Evolutionary conservation across 2,329 filamentous ascomycete species (phyloP).

Genomic region (Penicillium fuscoglaucum): DNA sequence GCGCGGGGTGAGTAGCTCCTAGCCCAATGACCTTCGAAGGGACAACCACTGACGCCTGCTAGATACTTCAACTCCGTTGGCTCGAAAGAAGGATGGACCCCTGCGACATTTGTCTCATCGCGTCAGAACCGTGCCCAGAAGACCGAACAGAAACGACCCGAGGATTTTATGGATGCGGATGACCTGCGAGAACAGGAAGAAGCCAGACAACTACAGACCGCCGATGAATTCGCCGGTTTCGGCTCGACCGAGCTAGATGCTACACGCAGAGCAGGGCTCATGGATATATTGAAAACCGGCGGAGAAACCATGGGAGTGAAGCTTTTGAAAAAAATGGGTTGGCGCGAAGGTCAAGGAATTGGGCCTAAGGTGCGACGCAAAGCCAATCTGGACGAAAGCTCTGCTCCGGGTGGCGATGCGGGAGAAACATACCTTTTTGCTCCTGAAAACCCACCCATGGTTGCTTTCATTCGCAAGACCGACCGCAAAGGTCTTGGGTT

Average conservation of each 20-base stretch:
- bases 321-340: constrained; percentile 88
- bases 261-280: constrained; percentile 56
- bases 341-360: constrained; percentile 90
- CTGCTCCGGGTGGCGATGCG: constrained; percentile 39
- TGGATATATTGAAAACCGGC: constrained; percentile 69
- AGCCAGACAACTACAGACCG: constrained; percentile 70
- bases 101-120: constrained; percentile 87
- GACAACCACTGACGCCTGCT: constrained; percentile 23
- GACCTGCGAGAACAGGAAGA: constrained; percentile 86
- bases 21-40: background rate
- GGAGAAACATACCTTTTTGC: constrained; percentile 73
- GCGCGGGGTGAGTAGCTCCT: constrained; percentile 72
- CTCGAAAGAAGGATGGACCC: constrained; percentile 97
- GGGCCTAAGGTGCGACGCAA: constrained; percentile 79
- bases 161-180: constrained; percentile 98
- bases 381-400: constrained; percentile 65
- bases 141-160: constrained; percentile 60
- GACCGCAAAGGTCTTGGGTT: constrained; percentile 51
- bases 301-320: constrained; percentile 87
- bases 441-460: constrained; percentile 73
- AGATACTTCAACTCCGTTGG: constrained; percentile 98
- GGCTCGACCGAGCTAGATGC: constrained; percentile 64
- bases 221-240: constrained; percentile 71
- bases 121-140: constrained; percentile 68
- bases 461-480: constrained; percentile 47